These are phyloP conservation scores for Mallotus nudiflorus DNA, from an alignment of 345 rosid species.

Conservation along the genomic window DNA sequence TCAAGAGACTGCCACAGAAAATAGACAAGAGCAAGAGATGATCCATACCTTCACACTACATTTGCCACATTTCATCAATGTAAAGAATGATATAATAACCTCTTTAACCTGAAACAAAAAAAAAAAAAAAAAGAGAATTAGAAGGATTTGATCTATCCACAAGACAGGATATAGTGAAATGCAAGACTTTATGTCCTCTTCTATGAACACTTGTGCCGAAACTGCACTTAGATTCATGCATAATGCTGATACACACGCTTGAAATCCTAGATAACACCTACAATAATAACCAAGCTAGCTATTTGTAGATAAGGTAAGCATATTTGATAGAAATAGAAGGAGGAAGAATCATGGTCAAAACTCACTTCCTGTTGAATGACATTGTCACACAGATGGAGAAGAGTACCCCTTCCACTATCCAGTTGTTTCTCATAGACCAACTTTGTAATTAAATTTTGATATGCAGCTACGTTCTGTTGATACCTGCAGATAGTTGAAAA, in stretches of 20 bases:
- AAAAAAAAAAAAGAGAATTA: too few relatives aligned
- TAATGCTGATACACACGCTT: too few relatives aligned
- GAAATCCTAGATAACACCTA: too few relatives aligned
- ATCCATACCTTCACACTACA: constrained; percentile 67
- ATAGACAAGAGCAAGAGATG: neutral
- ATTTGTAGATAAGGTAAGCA: neutral
- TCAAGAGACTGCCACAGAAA: neutral
- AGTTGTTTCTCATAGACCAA: constrained; percentile 95
- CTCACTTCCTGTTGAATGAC: constrained; percentile 98
- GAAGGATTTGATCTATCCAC: neutral
- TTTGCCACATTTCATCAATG: constrained; percentile 90
- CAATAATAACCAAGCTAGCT: too few relatives aligned
- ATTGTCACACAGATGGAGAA: constrained; percentile 91
- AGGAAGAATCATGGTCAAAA: constrained; percentile 9
- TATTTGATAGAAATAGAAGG: neutral
- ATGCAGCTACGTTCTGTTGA: constrained; percentile 74
- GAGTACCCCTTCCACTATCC: constrained; percentile 97
- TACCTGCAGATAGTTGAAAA: constrained; percentile 54
- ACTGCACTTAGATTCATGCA: too few relatives aligned
- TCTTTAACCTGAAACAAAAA: constrained; percentile 69
- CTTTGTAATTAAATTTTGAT: constrained; percentile 86
- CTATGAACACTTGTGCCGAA: neutral
- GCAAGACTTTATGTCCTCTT: neutral
- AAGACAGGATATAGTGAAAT: neutral
- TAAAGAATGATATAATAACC: constrained; percentile 80